Evolutionary conservation across 2,329 filamentous ascomycete species (phyloP), one percentile per base, ranked within the genome.

Genomic region (Stagonosporopsis vannaccii): DNA sequence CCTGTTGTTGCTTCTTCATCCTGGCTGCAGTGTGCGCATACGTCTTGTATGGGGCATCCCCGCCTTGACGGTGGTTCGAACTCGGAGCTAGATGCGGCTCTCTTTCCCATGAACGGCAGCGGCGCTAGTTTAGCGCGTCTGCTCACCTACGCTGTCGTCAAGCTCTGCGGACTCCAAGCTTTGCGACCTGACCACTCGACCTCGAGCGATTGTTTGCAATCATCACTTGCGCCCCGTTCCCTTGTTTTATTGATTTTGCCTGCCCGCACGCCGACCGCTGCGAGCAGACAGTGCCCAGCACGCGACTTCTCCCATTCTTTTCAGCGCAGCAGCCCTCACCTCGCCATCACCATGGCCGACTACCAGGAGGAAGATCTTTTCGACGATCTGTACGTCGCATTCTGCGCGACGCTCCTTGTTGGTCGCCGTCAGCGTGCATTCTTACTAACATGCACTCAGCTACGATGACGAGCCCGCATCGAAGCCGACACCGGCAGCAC

Each of bases 281-380:
- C 17, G 26, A 41, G 33, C 9, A 22, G n/a, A 35, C 15, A 17
- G 32, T 20, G 28, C 36, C 19, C 19, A 22, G 3, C 15, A 47
- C 53, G 47, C 53, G 42, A 37, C 46, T 42, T 28, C 11, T 44
- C 28, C 23, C 23, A 11, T 41, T 51, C 41, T 39, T 42, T 36
- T 26, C 22, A 51, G 17, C 13, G 23, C 42, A 32, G 17, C 35
- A 32, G 23, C 17, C 39, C 17, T 39, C 40, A 26, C 51, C 40
- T 15, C 42, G 13, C 47, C 37, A 32, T 46, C 47, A 43, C 36
- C 19, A 58, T 58, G 55, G 87, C 90, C 43, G 91, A 95, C 71
- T 90, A 93, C 39, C 55, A 58, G 44, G 92, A 97, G 68, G 93
- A 97, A 72, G 92, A 97, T 84, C 90, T 97, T 78, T 97, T 97